Base-by-base conservation (phyloP, 2,329 filamentous ascomycete species). In the Ophiostoma tasmaniense region DNA sequence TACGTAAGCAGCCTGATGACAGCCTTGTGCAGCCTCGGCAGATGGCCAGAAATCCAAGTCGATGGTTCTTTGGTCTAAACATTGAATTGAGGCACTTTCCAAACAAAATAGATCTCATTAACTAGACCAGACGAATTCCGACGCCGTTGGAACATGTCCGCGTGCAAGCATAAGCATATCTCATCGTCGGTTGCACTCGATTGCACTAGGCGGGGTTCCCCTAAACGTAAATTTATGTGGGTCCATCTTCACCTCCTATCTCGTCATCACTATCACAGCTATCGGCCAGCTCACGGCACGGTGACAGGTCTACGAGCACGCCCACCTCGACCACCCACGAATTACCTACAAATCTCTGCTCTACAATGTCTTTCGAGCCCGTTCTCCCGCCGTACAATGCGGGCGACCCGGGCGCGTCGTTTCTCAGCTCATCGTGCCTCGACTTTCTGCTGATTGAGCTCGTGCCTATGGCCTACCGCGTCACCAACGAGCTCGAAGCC, bases 401-500 rank as follows among this genome's bases (percentile, higher is more conserved):
- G 74, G 85, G 85, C 73, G 92, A 96, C 79, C 90, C 91, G 50
- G 84, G 84, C 70, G 90, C 90, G 70, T 74, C 88, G 71, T 91
- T 93, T 80, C 84, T 97, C 74, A 90, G 87, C 80, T 87, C 90
- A 69, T 95, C 94, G 65, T 93, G 91, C 77, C 88, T 99, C 75
- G 95, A 99, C 79, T 90, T 99, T 74, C 87, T 99, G 69, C 87
- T 99, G 74, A 98, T 98, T 77, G 95, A 99, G 81, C 87, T 99
- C 68, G 95, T 99, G 20, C 95, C 95, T 52, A 90, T 98, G 83
- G 91, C 94, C 5, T 92, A 96, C 79, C 89, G 95, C 73, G 85
- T 98, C 71, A 89, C 92, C 28, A 86, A 89, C 75, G 89, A 95
- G 75, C 83, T 92, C 4, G 86, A 88, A 70, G 80, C 80, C 70